Base-by-base conservation (phyloP, 768 basidiomycete species). In the Albatrellus ellisii region DNA sequence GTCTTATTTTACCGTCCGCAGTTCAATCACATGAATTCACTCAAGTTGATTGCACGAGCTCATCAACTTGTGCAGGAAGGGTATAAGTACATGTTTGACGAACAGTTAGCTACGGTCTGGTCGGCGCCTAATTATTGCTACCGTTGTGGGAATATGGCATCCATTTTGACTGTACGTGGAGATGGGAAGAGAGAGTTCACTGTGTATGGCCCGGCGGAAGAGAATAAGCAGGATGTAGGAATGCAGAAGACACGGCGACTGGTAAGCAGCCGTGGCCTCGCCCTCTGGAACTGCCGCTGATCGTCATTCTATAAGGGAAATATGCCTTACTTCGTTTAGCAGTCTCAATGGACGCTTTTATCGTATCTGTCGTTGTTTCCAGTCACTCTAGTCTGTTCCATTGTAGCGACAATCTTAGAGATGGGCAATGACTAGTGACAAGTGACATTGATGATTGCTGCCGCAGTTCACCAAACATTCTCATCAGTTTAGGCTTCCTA, bases 61-160 rank as follows among this genome's bases (percentile, higher is more conserved):
- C 94, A 98, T 59, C 94, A 98, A 56, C 78, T 98, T 15, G 94
- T 97, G 1, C 89, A 92, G 59, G 89, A 92, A 59, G 89, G 90
- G 1, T 91, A 75, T 65, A 98, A 97, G 63, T 81, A 91, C 57
- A 94, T 97, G 94, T 95, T 97, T 52, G 86, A 95, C 56, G 75
- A 81, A 47, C 71, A 79, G 48, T 83, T 94, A 15, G 89, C 91
- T 10, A 94, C 89, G 0, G 89, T 94, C 8, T 94, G 89, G 89
- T 80, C 77, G 4, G 89, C 89, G 38, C 86, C 87, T 24, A 92
- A 89, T 54, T 89, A 89, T 56, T 91, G 79, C 56, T 79, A 78
- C 49, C 62, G 79, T 9, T 88, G 88, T 54, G 89, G 92, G 12
- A 98, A 98, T 50, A 69, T 87, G 62, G 92, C 92, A 0, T 81